Base-by-base conservation (phyloP, 768 basidiomycete genomes). In the Chlorophyllum brunneum region DNA sequence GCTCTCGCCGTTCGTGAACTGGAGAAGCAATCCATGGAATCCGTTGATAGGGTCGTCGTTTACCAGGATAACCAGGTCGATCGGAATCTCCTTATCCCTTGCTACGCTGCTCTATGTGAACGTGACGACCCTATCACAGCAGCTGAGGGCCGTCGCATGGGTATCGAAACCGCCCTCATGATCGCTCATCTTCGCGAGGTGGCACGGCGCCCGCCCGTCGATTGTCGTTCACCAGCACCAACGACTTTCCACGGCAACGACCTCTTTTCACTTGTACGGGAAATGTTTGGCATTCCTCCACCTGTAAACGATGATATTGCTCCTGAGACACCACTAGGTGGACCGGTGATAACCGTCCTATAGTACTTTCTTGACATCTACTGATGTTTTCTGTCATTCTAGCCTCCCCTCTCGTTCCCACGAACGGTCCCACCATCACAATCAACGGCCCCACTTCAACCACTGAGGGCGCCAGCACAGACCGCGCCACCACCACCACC, bases 1-100 rank as follows among this genome's bases (percentile, higher is more conserved):
- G 31, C 59, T 54, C 42, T 80, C 71, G 82, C 83, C 0, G 65
- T 84, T 0, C 76, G 80, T 0, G 79, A 86, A 48, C 69, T 86
- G 0, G 77, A 81, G 49, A 70, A 66, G 49, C 59, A 63, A 29
- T 22, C 64, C 0, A 70, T 85, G 33, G 63, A 68, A 0, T 71
- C 76, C 1, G 70, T 85, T 0, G 73, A 80, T 2, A 80, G 81
- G 26, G 79, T 88, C 43, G 64, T 70, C 3, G 63, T 79, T 0
- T 88, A 87, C 56, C 82, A 83, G 39, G 60, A 63, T 13, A 77
- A 77, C 61, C 58, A 69, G 0, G 74, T 88, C 50, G 75, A 81
- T 53, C 62, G 65, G 10, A 65, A 67, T 5, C 64, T 81, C 13
- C 71, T 87, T 18, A 61, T 82, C 2, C 75, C 76, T 0, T 68